Evolutionary conservation across 305 asterid genomes (phyloP).

Genomic region (Fraxinus xanthoxyloides): DNA sequence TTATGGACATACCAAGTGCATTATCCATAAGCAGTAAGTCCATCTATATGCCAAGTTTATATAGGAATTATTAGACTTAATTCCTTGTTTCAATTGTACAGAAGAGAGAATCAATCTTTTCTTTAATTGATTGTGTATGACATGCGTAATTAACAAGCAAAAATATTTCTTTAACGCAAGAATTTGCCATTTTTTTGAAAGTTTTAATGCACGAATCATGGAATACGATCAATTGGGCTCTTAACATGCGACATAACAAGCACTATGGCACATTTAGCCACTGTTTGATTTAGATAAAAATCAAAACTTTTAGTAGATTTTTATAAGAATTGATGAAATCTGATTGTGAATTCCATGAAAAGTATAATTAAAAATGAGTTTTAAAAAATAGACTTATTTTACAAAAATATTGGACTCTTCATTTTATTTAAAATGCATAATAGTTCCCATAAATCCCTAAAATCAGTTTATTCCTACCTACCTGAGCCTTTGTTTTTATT

Average conservation of each 20-base stretch:
- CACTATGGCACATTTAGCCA: background rate
- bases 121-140: background rate
- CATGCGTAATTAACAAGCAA: background rate
- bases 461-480: background rate
- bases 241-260: background rate
- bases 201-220: background rate
- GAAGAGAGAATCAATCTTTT: background rate
- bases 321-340: background rate
- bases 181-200: background rate
- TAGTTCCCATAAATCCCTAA: background rate
- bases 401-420: background rate
- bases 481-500: background rate
- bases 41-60: slow-evolving; percentile 21
- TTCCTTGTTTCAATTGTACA: background rate
- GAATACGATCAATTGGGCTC: background rate
- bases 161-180: background rate
- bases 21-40: slow-evolving; percentile 72
- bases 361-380: background rate
- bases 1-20: slow-evolving; percentile 58
- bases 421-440: background rate
- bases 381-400: background rate
- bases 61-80: background rate
- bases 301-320: background rate
- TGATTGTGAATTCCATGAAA: background rate
- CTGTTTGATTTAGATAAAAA: background rate